Conservation (phyloP, 2,329 filamentous ascomycete genomes). For the Xylariomycetidae sp. region DNA sequence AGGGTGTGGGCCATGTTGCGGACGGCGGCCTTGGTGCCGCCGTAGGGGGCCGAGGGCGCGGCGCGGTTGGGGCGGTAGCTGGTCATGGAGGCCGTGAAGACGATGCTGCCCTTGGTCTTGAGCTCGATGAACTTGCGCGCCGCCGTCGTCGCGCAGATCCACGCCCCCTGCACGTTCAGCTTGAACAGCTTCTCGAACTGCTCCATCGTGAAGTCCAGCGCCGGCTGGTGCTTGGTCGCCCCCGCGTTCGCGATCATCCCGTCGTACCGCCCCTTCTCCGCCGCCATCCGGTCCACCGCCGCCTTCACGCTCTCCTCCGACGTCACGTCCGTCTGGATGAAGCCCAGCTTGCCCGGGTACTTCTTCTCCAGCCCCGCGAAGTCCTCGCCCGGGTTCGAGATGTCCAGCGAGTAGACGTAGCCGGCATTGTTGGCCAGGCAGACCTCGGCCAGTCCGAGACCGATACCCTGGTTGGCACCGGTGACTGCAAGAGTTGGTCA, state of each 20-base stretch:
- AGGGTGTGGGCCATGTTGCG: constrained; percentile 34
- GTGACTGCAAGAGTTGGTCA: constrained; percentile 23
- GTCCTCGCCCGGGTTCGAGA: constrained; percentile 31
- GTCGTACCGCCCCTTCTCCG: constrained; percentile 33
- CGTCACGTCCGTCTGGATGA: constrained; percentile 40
- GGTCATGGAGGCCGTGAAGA: constrained; percentile 43
- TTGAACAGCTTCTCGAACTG: constrained; percentile 35
- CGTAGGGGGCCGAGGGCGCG: constrained; percentile 44
- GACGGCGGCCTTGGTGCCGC: constrained; percentile 37
- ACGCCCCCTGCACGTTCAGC: constrained; percentile 42
- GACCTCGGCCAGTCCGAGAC: constrained; percentile 39
- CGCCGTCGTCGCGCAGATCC: constrained; percentile 38
- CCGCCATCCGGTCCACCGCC: constrained; percentile 35
- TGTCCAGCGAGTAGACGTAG: constrained; percentile 34
- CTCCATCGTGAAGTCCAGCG: constrained; percentile 34
- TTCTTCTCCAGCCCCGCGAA: constrained; percentile 32
- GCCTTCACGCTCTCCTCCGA: constrained; percentile 32
- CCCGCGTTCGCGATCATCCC: constrained; percentile 36
- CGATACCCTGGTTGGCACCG: constrained; percentile 38
- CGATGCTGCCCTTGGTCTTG: constrained; percentile 29
- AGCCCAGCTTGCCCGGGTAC: constrained; percentile 35
- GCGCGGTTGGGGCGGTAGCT: constrained; percentile 42
- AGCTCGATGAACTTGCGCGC: constrained; percentile 35
- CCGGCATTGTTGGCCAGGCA: constrained; percentile 38
- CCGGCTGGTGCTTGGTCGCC: constrained; percentile 38